Conservation (phyloP, 2,329 filamentous ascomycete genomes). For the Xylaria sp. region DNA sequence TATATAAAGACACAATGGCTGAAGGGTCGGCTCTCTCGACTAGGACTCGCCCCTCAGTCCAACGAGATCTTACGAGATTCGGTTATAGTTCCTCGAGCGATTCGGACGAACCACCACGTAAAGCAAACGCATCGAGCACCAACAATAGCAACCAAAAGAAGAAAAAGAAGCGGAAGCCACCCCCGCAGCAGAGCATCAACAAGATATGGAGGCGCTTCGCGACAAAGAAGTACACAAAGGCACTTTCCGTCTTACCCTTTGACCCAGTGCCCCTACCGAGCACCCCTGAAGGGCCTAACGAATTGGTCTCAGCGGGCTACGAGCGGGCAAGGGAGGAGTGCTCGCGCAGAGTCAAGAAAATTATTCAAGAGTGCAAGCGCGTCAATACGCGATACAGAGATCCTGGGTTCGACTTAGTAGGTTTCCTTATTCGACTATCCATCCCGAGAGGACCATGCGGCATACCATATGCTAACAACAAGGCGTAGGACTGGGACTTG, state of each 20-base stretch:
- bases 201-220: slow-evolving; percentile 72
- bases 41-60: slow-evolving; percentile 32
- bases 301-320: slow-evolving; percentile 69
- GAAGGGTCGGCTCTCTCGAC: slow-evolving; percentile 13
- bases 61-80: slow-evolving; percentile 46
- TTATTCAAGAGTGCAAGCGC: slow-evolving; percentile 72
- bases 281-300: slow-evolving; percentile 64
- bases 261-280: slow-evolving; percentile 65
- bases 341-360: slow-evolving; percentile 68
- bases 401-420: slow-evolving; percentile 67
- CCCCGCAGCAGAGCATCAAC: slow-evolving; percentile 73
- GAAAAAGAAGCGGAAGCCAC: slow-evolving; percentile 66
- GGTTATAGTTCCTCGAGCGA: slow-evolving; percentile 63
- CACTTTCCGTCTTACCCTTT: slow-evolving; percentile 72
- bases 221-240: slow-evolving; percentile 71
- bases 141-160: slow-evolving; percentile 61
- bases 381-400: slow-evolving; percentile 85
- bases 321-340: slow-evolving; percentile 73
- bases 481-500: slow-evolving; percentile 69
- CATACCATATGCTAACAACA: slow-evolving; percentile 47
- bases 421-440: slow-evolving; percentile 51
- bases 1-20: slow-evolving; percentile 21
- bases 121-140: slow-evolving; percentile 46
- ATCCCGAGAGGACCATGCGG: slow-evolving; percentile 40
- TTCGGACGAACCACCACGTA: slow-evolving; percentile 56